phyloP scores from a whole-genome alignment of 169 alveolate genomes.

The Eimeria sp. region DNA sequence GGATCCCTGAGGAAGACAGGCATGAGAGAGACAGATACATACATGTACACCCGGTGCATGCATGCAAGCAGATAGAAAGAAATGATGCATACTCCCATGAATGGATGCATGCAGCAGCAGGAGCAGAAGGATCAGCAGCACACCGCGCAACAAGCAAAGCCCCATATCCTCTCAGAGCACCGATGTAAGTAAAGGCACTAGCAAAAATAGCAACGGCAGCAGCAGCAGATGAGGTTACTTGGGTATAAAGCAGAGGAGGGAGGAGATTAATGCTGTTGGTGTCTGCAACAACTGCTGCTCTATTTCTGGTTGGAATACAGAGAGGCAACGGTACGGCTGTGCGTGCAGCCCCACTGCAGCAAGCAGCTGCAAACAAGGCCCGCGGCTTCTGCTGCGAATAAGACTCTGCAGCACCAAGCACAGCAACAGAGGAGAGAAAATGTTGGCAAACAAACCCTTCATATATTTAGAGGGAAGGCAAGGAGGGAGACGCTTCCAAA shows the following conservation, averaged over 20 bases:
- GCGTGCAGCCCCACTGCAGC: conserved; percentile 40
- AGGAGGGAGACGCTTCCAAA: background rate
- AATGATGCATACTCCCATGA: background rate
- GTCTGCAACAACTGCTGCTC: conserved; percentile 47
- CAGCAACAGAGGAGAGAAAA: background rate
- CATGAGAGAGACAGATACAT: background rate
- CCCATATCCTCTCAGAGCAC: too few relatives aligned
- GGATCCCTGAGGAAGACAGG: background rate
- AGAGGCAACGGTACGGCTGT: conserved; percentile 32
- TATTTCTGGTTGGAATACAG: conserved; percentile 15
- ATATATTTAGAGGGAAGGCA: background rate
- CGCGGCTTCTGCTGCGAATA: conserved; percentile 21
- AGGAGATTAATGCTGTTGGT: conserved; percentile 36
- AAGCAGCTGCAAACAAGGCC: conserved; percentile 65
- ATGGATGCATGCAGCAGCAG: background rate
- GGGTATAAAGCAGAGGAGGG: conserved; percentile 55
- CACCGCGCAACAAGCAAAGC: background rate
- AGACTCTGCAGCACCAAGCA: conserved; percentile 18
- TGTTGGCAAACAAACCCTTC: background rate
- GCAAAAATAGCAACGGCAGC: background rate
- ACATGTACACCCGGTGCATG: background rate
- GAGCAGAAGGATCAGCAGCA: background rate
- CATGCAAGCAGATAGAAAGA: background rate
- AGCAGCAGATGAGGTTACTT: background rate
- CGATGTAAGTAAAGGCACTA: background rate